A percentile compares a stretch with the other conserved stretches of the same genome.
Evolutionary conservation across 2,329 filamentous ascomycete genomes (phyloP).

Genomic region (Xylariaceae sp.): DNA sequence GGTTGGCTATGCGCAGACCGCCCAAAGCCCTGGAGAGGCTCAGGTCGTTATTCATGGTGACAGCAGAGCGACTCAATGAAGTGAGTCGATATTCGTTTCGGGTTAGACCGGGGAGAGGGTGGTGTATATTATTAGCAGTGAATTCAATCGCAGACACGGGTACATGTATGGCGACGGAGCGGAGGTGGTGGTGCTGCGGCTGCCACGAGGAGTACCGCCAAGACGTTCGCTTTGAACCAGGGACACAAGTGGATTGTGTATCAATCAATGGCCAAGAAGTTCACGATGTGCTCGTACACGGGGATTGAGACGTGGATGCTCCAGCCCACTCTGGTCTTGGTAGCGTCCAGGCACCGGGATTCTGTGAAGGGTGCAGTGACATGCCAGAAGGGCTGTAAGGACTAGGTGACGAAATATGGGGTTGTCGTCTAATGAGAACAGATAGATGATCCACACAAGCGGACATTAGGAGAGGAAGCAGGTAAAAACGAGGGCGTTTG

Average conservation of each 20-base stretch:
- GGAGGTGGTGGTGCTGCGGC: constrained; percentile 2
- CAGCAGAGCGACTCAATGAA: not conserved
- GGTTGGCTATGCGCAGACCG: constrained; percentile 94
- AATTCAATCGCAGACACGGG: constrained; percentile 9
- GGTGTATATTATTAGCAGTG: constrained; percentile 2
- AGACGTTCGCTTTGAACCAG: constrained; percentile 4
- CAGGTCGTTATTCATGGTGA: constrained; percentile 81
- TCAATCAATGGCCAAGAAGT: not conserved
- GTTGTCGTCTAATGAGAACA: no score
- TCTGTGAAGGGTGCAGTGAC: constrained; percentile 6
- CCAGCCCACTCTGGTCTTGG: no score
- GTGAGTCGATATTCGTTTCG: not conserved
- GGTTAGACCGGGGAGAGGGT: no score
- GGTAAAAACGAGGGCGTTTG: constrained; percentile 9
- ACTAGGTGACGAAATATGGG: not conserved
- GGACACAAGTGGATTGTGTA: no score
- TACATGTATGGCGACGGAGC: constrained; percentile 7
- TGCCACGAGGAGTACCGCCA: constrained; percentile 1
- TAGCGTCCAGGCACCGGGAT: constrained; percentile 15
- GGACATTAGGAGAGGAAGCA: no score
- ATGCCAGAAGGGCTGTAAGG: not conserved
- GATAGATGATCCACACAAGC: no score
- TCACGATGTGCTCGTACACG: no score
- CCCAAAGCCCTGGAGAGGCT: constrained; percentile 90
- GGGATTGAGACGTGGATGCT: no score